These are phyloP conservation scores for Quercus phellos DNA, from an alignment of 331 rosid species.

Conservation along the genomic window DNA sequence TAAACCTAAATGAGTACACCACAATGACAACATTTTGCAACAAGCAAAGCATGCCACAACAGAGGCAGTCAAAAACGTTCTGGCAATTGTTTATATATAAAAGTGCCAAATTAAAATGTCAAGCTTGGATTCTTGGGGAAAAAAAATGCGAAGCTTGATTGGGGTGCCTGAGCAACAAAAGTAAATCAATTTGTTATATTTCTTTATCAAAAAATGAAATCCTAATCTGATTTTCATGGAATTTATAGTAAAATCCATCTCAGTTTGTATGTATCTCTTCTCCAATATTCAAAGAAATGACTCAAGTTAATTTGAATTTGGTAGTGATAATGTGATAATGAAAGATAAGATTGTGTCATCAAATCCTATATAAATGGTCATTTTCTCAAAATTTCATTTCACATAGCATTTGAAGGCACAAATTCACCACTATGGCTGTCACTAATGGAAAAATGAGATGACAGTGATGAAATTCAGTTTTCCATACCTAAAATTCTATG, in stretches of 20 bases:
- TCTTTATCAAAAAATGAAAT: background rate
- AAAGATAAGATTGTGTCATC: background rate
- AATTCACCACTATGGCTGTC: background rate
- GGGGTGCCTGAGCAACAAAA: background rate
- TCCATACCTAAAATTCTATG: background rate
- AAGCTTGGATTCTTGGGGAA: background rate
- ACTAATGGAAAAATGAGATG: background rate
- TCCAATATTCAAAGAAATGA: background rate
- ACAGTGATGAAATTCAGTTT: background rate
- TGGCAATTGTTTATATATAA: background rate
- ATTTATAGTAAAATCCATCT: background rate
- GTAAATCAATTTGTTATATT: background rate
- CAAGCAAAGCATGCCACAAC: background rate
- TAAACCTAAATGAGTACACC: constrained; percentile 2
- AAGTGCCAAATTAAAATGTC: background rate
- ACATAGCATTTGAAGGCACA: background rate
- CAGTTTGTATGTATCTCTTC: background rate
- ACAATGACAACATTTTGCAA: background rate
- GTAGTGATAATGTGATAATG: background rate
- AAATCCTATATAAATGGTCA: background rate
- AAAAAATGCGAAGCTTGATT: background rate
- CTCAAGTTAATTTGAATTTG: background rate
- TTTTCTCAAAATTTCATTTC: background rate
- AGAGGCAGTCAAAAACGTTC: constrained; percentile 2
- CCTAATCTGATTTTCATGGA: background rate